Evolutionary conservation across 257 asterid genomes (phyloP), one percentile per base, ranked within the genome.

Genomic region (Scutellaria baicalensis): DNA sequence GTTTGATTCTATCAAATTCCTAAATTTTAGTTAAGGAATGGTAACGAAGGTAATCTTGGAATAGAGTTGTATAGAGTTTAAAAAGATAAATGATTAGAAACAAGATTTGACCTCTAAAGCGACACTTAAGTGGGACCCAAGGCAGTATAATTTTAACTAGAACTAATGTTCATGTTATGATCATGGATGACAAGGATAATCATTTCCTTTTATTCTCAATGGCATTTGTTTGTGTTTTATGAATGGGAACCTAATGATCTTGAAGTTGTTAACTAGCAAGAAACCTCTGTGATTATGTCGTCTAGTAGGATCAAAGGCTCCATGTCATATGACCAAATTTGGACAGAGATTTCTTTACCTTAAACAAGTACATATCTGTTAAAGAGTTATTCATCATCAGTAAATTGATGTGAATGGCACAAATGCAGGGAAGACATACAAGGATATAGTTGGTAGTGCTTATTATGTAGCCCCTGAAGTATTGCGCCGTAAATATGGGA

Each of bases 401-500:
- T 52, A 52, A 38, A 31, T 48, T 50, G n/a, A 52, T 68, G 8
- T 21, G 8, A 9, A 27, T 55, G 14, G 3, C 21, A 9, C n/a
- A 8, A 8, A 1, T 74, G 80, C 88, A 91, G 97, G 95, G 54
- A 91, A 86, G 80, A 43, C 74, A 54, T 83, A 86, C 76, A 84
- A 85, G 79, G 97, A 89, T 59, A 63, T 89, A 36, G 97, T 89
- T 13, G 97, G 97, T 14, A 91, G 97, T 74, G 96, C 97, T 44
- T 91, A 86, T 59, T 91, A 91, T 55, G 96, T 91, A 18, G 97
- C 96, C 8, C 97, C 97, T 6, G 97, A 91, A 73, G 96, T 91
- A 7, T 36, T 91, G 74, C 77, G 74, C 40, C 91, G 95, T 55
- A 80, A 71, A 64, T 91, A 89, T 50, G 96, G 97, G 20, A 91